Conservation (phyloP, 805 yeast genomes). For the Candida maesae region DNA sequence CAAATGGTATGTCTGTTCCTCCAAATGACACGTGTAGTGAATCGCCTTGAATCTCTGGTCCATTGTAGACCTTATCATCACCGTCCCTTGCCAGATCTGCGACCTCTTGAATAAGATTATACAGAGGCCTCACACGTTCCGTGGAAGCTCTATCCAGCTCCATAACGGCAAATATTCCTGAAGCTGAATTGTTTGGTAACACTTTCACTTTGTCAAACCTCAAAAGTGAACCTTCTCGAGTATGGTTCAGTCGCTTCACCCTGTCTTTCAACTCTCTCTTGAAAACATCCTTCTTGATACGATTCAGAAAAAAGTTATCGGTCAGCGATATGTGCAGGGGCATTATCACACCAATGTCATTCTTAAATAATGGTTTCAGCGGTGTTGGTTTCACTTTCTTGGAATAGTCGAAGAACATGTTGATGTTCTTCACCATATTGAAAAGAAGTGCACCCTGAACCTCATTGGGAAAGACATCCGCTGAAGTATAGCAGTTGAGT, state of each 20-base stretch:
- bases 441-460: conserved; percentile 1
- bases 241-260: not conserved
- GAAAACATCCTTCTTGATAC: conserved; percentile 4
- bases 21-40: conserved; percentile 20
- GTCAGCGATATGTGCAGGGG: conserved; percentile 18
- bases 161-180: conserved; percentile 6
- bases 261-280: not conserved
- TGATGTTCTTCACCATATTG: conserved; percentile 2
- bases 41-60: conserved; percentile 4
- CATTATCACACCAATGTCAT: conserved; percentile 1
- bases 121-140: conserved; percentile 7
- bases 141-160: conserved; percentile 7
- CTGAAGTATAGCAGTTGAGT: conserved; percentile 8
- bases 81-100: not conserved
- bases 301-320: conserved; percentile 10
- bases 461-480: conserved; percentile 8
- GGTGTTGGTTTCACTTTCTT: conserved; percentile 5
- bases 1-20: not conserved
- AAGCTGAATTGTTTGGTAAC: conserved; percentile 9
- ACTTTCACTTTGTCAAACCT: conserved; percentile 9
- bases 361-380: conserved; percentile 7
- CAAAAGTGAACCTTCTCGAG: not conserved
- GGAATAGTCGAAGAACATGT: conserved; percentile 14
- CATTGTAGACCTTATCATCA: conserved; percentile 2
- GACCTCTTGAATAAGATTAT: conserved; percentile 4